Evolutionary conservation across 805 yeast genomes (phyloP).

Genomic region (Cephaloascus albidus): DNA sequence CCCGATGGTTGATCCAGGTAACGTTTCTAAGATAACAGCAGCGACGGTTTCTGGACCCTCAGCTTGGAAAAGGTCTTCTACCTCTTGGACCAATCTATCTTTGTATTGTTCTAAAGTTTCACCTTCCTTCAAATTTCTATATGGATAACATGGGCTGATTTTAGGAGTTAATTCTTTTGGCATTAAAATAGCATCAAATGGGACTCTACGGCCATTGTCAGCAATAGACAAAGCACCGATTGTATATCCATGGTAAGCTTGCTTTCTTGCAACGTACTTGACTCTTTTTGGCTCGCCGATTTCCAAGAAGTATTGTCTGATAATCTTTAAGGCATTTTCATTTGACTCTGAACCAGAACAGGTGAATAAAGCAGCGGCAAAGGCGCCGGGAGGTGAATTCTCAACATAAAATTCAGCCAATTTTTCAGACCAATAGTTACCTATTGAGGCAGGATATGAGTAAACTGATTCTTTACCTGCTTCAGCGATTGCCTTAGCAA

Average conservation of each 20-base stretch:
- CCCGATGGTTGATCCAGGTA: conserved; percentile 19
- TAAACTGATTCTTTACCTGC: conserved; percentile 14
- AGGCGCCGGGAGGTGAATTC: conserved; percentile 32
- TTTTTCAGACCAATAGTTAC: conserved; percentile 14
- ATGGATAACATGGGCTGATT: conserved; percentile 15
- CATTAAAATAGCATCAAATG: conserved; percentile 13
- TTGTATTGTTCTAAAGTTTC: conserved; percentile 14
- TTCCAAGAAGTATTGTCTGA: conserved; percentile 16
- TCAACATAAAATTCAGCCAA: conserved; percentile 19
- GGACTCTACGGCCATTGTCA: conserved; percentile 8
- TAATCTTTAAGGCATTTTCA: conserved; percentile 17
- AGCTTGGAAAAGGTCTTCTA: conserved; percentile 13
- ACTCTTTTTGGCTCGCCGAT: conserved; percentile 13
- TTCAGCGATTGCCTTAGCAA: conserved; percentile 9
- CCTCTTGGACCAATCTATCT: conserved; percentile 11
- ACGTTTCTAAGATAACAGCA: conserved; percentile 15
- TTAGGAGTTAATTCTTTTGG: conserved; percentile 11
- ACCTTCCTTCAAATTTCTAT: conserved; percentile 16
- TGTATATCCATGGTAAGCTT: conserved; percentile 19
- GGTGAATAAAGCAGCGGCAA: conserved; percentile 30
- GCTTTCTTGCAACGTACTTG: conserved; percentile 15
- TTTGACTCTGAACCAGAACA: conserved; percentile 21
- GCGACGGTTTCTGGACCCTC: conserved; percentile 20
- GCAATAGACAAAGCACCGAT: conserved; percentile 17
- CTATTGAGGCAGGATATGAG: conserved; percentile 14